These are phyloP conservation scores for Diplogelasinospora grovesii DNA, from an alignment of 495 filamentous ascomycete genomes.

Conservation along the genomic window DNA sequence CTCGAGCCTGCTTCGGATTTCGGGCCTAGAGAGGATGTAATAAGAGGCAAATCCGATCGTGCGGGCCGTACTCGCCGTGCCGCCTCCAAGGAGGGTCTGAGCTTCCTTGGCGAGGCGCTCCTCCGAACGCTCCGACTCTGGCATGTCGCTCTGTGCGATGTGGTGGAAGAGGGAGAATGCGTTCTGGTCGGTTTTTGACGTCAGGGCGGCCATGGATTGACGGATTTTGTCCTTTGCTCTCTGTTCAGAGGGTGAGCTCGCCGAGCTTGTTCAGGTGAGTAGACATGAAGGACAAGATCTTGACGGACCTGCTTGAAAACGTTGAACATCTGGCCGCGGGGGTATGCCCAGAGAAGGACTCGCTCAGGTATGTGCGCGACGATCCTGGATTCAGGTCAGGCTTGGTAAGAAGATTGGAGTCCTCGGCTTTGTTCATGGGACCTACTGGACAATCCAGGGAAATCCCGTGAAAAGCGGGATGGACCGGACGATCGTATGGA, in stretches of 20 bases:
- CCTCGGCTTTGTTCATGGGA: too few species aligned
- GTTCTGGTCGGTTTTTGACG: neutral
- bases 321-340: constrained; percentile 10
- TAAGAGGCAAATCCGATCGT: constrained; percentile 19
- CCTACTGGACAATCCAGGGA: constrained; percentile 15
- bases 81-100: constrained; percentile 19
- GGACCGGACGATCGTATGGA: constrained; percentile 6
- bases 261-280: too few species aligned
- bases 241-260: too few species aligned
- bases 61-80: constrained; percentile 24
- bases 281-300: neutral
- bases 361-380: neutral
- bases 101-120: constrained; percentile 24
- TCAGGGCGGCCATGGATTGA: constrained; percentile 1
- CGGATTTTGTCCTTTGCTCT: constrained; percentile 7
- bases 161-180: constrained; percentile 20
- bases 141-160: constrained; percentile 21
- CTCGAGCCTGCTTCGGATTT: constrained; percentile 6
- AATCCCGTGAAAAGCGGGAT: constrained; percentile 16
- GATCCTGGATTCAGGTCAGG: too few species aligned
- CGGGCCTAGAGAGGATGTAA: constrained; percentile 20
- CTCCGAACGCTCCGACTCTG: constrained; percentile 20
- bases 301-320: constrained; percentile 10
- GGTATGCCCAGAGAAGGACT: constrained; percentile 14
- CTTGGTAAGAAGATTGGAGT: too few species aligned